Conservation (phyloP, 495 filamentous ascomycete genomes). For the Xylaria grammica region DNA sequence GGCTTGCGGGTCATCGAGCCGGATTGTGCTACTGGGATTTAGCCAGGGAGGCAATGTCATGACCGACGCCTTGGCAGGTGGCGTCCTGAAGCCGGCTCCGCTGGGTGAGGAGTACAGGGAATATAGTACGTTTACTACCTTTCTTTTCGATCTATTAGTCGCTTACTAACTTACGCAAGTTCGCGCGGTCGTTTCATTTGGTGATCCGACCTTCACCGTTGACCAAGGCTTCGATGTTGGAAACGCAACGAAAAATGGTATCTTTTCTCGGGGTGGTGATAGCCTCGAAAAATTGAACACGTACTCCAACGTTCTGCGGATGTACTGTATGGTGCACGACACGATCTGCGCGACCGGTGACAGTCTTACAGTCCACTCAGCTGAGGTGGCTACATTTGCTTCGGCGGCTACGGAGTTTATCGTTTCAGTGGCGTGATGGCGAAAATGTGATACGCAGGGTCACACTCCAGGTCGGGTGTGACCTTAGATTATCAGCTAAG, state of each 20-base stretch:
- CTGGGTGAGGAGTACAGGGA: not conserved
- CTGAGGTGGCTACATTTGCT: conserved; percentile 17
- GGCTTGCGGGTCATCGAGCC: conserved; percentile 17
- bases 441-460: too few species aligned
- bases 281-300: conserved; percentile 21
- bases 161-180: conserved; percentile 3
- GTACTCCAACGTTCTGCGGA: conserved; percentile 8
- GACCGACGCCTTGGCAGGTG: conserved; percentile 22
- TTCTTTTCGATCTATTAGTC: not conserved
- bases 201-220: conserved; percentile 23
- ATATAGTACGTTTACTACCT: conserved; percentile 5
- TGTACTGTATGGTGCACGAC: conserved; percentile 17
- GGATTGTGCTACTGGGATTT: conserved; percentile 18
- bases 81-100: conserved; percentile 23
- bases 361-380: conserved; percentile 4
- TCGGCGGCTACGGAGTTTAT: conserved; percentile 14
- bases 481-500: too few species aligned
- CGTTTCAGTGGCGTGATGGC: conserved; percentile 10
- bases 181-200: conserved; percentile 15
- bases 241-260: conserved; percentile 13
- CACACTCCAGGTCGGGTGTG: too few species aligned
- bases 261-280: conserved; percentile 22
- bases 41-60: conserved; percentile 27
- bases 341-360: conserved; percentile 11
- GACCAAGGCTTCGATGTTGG: conserved; percentile 24